Conservation (phyloP, 176 grass and related monocot genomes). For the Tillandsia fasciculata region DNA sequence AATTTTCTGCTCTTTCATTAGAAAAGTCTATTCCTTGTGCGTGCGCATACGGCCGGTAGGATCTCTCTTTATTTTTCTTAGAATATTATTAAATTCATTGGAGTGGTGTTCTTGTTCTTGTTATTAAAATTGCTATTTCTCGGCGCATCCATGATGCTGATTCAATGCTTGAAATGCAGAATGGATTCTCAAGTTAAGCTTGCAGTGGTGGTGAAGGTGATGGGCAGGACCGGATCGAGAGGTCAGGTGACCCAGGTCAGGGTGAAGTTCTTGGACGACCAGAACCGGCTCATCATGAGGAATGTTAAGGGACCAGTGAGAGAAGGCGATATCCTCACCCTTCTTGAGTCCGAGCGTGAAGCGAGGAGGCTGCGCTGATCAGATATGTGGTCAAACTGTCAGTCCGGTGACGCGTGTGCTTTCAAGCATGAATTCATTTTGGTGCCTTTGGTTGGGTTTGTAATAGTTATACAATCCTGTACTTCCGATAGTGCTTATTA, state of each 20-base stretch:
- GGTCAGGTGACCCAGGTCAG: slow-evolving; percentile 91
- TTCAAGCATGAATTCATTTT: background rate
- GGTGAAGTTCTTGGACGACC: slow-evolving; percentile 88
- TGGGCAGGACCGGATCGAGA: slow-evolving; percentile 65
- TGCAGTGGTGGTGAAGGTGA: slow-evolving; percentile 80
- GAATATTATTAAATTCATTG: no score
- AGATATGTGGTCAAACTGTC: background rate
- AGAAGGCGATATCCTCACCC: slow-evolving; percentile 74
- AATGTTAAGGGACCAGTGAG: slow-evolving; percentile 74
- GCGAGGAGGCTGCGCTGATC: slow-evolving; percentile 76
- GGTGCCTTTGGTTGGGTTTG: background rate
- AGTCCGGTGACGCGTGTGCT: background rate
- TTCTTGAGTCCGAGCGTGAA: slow-evolving; percentile 82
- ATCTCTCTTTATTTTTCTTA: no score
- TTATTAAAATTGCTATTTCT: background rate
- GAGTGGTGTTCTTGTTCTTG: no score
- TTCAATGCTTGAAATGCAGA: slow-evolving; percentile 14
- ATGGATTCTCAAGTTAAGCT: slow-evolving; percentile 89
- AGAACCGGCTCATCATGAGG: slow-evolving; percentile 94
- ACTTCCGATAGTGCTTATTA: background rate
- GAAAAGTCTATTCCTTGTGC: no score
- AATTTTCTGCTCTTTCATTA: no score
- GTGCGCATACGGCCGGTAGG: no score
- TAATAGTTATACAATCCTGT: background rate
- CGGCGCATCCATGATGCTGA: background rate